Conservation (phyloP, 768 basidiomycete genomes). For the Russula brevipes region DNA sequence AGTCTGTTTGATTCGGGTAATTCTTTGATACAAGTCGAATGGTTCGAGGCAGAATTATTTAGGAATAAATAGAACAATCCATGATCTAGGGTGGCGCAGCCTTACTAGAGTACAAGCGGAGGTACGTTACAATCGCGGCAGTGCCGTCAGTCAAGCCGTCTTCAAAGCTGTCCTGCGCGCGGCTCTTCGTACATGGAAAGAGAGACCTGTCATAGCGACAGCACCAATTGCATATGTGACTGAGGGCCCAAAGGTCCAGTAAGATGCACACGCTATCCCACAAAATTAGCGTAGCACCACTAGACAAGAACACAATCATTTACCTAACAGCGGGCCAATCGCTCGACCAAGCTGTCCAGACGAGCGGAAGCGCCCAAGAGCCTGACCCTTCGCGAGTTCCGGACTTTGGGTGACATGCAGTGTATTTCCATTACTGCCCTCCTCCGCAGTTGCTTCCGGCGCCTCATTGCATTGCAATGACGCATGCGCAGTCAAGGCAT, state of each 20-base stretch:
- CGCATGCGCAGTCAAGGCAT: conserved; percentile 84
- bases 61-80: not conserved
- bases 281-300: not conserved
- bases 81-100: not conserved
- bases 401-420: conserved; percentile 47
- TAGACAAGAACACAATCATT: not conserved
- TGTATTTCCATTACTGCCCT: conserved; percentile 45
- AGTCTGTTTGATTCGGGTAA: not conserved
- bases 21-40: not conserved
- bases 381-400: conserved; percentile 75
- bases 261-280: conserved; percentile 68
- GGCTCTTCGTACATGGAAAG: conserved; percentile 48
- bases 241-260: conserved; percentile 85
- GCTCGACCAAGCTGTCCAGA: conserved; percentile 94
- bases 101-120: not conserved
- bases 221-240: conserved; percentile 65
- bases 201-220: conserved; percentile 57
- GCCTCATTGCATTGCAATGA: conserved; percentile 83
- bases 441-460: conserved; percentile 39
- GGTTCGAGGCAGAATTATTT: conserved; percentile 2
- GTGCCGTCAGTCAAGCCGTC: not conserved
- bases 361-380: conserved; percentile 80
- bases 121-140: not conserved
- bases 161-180: conserved; percentile 31
- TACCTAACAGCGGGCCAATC: conserved; percentile 85